Evolutionary conservation across 2,329 filamentous ascomycete species (phyloP), one percentile per base, ranked within the genome.

Genomic region (Diplodia corticola): DNA sequence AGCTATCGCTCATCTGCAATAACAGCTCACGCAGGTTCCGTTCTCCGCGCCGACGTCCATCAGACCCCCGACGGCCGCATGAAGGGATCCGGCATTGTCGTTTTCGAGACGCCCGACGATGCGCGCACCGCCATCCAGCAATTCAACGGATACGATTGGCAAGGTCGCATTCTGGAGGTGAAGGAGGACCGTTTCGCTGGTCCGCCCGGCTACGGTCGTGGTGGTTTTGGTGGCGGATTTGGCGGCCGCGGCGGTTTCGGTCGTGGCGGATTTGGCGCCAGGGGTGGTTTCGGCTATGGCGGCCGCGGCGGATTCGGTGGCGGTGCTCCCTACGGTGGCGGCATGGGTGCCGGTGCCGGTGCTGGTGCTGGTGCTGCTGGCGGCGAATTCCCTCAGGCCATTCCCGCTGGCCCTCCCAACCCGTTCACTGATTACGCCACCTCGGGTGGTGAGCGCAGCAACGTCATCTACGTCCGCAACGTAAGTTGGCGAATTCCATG

Each of bases 91-190:
- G 95, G 95, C 71, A 96, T 98, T 67, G 95, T 99, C 68, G 93
- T 95, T 49, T 99, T 97, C 77, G 95, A 99, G 78, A 94, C 89
- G 67, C 88, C 93, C 1, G 93, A 98, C 67, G 95, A 99, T 80
- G 94, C 95, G 49, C 92, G 93, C 71, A 97, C 93, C 75, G 95
- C 95, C 24, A 99, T 99, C 70, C 89, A 93, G 75, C 93, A 97
- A 72, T 99, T 98, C 84, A 97, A 98, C 76, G 95, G 95, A 67
- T 98, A 97, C 77, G 95, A 99, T 70, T 99, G 95, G 95, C 94
- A 98, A 78, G 95, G 95, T 12, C 91, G 95, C 67, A 83, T 89
- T 63, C 87, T 99, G 60, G 95, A 99, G 78, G 95, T 99, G 69
- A 93, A 95, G 69, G 94, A 98, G 80, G 95, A 99, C 76, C 91